Evolutionary conservation across 202 grass and related monocot genomes (phyloP).

Genomic region (Dendrocalamus latiflorus): DNA sequence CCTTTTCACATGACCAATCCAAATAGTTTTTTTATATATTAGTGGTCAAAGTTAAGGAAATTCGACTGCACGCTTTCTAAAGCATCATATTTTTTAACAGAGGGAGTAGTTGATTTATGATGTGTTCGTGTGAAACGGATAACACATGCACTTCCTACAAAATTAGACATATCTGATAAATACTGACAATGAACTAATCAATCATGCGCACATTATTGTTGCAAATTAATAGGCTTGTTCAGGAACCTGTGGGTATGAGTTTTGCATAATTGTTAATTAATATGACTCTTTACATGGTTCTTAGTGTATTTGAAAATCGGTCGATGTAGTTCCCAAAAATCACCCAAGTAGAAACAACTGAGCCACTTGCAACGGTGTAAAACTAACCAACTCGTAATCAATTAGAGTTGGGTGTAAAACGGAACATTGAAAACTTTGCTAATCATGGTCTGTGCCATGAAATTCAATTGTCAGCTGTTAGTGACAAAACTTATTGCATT

Average conservation of each 20-base stretch:
- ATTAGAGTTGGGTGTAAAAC: not conserved
- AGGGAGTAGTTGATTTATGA: not conserved
- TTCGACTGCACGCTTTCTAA: too few species aligned
- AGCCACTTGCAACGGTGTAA: not conserved
- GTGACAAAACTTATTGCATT: not conserved
- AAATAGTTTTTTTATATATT: too few species aligned
- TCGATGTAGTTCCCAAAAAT: not conserved
- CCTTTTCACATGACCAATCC: too few species aligned
- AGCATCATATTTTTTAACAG: too few species aligned
- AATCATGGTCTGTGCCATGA: conserved; percentile 3
- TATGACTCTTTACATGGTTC: not conserved
- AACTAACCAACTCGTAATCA: not conserved
- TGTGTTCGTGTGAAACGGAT: not conserved
- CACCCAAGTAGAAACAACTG: not conserved
- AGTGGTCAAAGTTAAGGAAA: too few species aligned
- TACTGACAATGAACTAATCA: not conserved
- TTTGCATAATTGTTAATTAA: not conserved
- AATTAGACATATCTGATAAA: not conserved
- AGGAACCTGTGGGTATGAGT: not conserved
- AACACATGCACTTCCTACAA: not conserved
- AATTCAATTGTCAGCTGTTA: not conserved
- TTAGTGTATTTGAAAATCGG: not conserved
- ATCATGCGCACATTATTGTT: not conserved
- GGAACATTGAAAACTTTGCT: not conserved
- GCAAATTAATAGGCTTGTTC: not conserved